Evolutionary conservation across 345 rosid genomes (phyloP).

Genomic region (Gossypium raimondii): DNA sequence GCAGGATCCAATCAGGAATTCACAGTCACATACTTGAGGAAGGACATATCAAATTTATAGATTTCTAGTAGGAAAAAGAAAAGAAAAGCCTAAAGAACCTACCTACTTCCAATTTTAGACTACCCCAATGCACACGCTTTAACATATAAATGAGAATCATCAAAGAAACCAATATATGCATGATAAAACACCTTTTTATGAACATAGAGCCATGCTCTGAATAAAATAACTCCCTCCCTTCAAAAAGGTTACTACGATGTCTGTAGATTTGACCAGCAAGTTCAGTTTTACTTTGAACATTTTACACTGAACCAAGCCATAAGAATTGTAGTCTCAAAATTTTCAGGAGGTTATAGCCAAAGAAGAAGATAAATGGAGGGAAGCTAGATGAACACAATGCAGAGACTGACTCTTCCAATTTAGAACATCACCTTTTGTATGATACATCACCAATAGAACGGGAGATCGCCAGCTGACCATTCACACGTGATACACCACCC

Average conservation of each 20-base stretch:
- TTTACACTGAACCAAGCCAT: not conserved
- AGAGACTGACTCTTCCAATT: not conserved
- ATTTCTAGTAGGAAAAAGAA: not conserved
- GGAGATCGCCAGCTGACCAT: slow-evolving; percentile 85
- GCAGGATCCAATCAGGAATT: not conserved
- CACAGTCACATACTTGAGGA: not conserved
- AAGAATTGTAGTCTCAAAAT: not conserved
- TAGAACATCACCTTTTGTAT: slow-evolving; percentile 46
- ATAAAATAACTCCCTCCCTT: not conserved
- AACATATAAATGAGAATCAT: not conserved
- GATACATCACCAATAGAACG: slow-evolving; percentile 82
- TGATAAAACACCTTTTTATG: not conserved
- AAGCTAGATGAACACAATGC: slow-evolving; percentile 5
- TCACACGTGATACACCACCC: slow-evolving; percentile 79
- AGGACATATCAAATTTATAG: not conserved
- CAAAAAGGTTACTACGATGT: not conserved
- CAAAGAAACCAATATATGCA: not conserved
- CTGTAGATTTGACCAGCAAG: not conserved
- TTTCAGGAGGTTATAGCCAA: not conserved
- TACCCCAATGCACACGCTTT: not conserved
- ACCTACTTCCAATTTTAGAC: not conserved
- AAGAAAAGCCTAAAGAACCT: not conserved
- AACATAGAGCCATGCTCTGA: not conserved
- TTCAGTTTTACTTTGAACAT: not conserved
- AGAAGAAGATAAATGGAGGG: not conserved